phyloP scores from a whole-genome alignment of 768 basidiomycete species.

The Phanerochaete carnosa region DNA sequence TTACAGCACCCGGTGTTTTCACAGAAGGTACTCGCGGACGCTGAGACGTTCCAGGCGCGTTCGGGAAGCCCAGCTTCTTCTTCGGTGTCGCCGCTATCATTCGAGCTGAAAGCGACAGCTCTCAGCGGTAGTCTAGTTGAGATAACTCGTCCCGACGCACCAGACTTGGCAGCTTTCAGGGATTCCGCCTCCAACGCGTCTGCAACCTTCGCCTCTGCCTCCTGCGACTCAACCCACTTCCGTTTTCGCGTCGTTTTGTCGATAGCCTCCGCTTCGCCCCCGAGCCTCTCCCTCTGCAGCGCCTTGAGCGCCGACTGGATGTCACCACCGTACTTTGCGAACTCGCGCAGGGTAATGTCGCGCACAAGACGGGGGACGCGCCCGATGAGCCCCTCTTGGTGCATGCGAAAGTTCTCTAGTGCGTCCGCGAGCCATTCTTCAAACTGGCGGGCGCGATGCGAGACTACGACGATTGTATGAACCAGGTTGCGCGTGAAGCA shows the following conservation, averaged over 20 bases:
- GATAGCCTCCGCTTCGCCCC: constrained; percentile 48
- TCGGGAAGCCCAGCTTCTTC: constrained; percentile 48
- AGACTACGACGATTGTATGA: constrained; percentile 40
- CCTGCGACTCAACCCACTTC: constrained; percentile 68
- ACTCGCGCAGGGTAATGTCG: constrained; percentile 70
- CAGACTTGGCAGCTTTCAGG: constrained; percentile 55
- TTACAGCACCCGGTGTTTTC: constrained; percentile 30
- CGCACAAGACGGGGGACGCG: constrained; percentile 76
- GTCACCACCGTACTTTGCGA: constrained; percentile 77
- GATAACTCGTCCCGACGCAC: constrained; percentile 33
- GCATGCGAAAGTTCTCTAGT: constrained; percentile 70
- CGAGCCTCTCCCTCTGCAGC: constrained; percentile 60
- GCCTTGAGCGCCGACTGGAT: constrained; percentile 69
- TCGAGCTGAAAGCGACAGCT: constrained; percentile 33
- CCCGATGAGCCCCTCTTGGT: constrained; percentile 71
- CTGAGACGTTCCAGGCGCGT: constrained; percentile 52
- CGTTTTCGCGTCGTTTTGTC: constrained; percentile 70
- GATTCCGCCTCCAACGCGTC: constrained; percentile 32
- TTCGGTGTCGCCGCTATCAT: constrained; percentile 46
- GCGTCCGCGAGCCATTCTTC: constrained; percentile 72
- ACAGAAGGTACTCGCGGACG: constrained; percentile 32
- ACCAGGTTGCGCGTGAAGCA: background rate
- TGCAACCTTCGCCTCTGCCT: constrained; percentile 46
- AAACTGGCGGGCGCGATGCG: constrained; percentile 71
- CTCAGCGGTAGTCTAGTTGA: background rate